Evolutionary conservation across 371 early-diverging fungal genomes (phyloP).

Genomic region (Haplosporangium sp.): DNA sequence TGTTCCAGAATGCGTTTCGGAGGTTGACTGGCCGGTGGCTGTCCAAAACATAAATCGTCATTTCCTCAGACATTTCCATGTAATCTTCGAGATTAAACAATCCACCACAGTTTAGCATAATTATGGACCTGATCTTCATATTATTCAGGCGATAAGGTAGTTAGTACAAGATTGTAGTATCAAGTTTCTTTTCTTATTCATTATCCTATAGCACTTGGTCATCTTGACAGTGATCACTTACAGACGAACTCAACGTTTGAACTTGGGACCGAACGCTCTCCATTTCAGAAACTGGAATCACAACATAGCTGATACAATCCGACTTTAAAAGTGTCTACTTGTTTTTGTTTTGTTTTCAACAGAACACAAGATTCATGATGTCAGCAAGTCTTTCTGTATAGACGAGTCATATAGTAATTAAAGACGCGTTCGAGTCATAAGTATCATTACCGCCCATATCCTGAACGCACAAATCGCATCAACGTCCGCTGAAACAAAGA

Average conservation of each 20-base stretch:
- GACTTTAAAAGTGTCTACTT: conserved; percentile 43
- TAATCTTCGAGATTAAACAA: conserved; percentile 77
- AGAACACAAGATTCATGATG: too few species aligned
- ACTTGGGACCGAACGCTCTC: conserved; percentile 35
- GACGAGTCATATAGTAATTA: neutral
- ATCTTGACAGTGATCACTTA: conserved; percentile 5
- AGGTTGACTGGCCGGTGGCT: conserved; percentile 90
- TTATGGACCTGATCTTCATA: conserved; percentile 73
- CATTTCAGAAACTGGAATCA: conserved; percentile 42
- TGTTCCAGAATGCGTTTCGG: conserved; percentile 77
- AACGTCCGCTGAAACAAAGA: conserved; percentile 86
- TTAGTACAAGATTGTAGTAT: neutral
- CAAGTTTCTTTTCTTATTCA: too few species aligned
- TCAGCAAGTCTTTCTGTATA: too few species aligned
- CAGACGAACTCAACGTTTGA: conserved; percentile 33
- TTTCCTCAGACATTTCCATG: conserved; percentile 64
- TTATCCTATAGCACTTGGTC: conserved; percentile 12
- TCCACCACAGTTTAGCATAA: conserved; percentile 93
- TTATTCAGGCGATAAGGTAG: conserved; percentile 42
- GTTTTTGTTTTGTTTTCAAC: neutral
- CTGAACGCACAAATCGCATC: conserved; percentile 90
- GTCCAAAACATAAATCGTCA: conserved; percentile 84
- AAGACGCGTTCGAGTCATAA: too few species aligned
- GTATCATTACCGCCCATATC: conserved; percentile 74
- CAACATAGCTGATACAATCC: conserved; percentile 53